A percentile compares a stretch with the other conserved stretches of the same genome.
Conservation (phyloP, 2,329 filamentous ascomycete genomes). For the Aureobasidium sp. region DNA sequence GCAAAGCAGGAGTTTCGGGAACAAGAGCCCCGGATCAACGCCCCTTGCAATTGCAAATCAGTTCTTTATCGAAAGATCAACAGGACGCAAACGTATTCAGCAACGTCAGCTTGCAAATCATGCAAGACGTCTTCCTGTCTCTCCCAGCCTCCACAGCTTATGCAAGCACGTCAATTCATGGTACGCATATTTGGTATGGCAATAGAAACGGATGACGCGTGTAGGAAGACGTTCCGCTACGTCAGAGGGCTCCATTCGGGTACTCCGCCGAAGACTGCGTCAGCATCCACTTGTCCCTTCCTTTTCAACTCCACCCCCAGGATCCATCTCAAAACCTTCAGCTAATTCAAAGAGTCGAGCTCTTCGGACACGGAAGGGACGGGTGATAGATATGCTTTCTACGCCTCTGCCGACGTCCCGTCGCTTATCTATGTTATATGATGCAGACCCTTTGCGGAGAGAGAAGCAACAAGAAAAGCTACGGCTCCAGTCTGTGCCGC, state of each 20-base stretch:
- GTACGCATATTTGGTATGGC: not conserved
- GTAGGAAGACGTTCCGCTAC: not conserved
- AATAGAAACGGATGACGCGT: not conserved
- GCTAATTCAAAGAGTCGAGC: not conserved
- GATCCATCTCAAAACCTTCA: not conserved
- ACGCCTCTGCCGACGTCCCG: not conserved
- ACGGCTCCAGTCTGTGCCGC: constrained; percentile 1
- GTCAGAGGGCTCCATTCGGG: not conserved
- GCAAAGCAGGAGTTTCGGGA: not conserved
- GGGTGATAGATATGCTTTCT: not conserved
- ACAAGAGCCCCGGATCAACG: not conserved
- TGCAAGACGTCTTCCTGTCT: not conserved
- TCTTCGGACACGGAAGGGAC: not conserved
- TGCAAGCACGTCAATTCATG: not conserved
- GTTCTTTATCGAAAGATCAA: not conserved
- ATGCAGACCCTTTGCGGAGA: not conserved
- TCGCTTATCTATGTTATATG: not conserved
- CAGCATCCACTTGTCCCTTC: not conserved
- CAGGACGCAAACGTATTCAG: not conserved
- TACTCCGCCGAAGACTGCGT: not conserved
- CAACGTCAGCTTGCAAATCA: constrained; percentile 4
- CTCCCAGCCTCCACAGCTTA: not conserved
- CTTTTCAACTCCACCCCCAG: not conserved
- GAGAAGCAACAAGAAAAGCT: not conserved
- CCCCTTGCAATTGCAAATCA: not conserved